Evolutionary conservation across 495 filamentous ascomycete species (phyloP), one percentile per base, ranked within the genome.

Genomic region (Podospora pseudopauciseta): DNA sequence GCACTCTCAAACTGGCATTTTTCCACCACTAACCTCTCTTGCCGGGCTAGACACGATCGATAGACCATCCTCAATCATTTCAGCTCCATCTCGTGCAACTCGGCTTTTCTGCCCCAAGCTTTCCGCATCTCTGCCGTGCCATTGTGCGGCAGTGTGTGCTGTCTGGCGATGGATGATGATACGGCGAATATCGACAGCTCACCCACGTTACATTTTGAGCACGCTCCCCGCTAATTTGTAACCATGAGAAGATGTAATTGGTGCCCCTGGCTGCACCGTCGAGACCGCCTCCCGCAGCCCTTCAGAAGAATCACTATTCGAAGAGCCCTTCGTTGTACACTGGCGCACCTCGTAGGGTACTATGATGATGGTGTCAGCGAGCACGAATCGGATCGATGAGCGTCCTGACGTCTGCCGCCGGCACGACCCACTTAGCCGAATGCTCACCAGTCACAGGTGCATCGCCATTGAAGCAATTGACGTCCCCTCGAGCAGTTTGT

Each of bases 211-310:
- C 39, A 49, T 49, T 16, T 11, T 49, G 39, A 49, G 9, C 39
- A 11, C 39, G 39, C 39, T 11, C 61, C 61, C 61, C 61, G 61
- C 61, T 16, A 63, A 63, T 63, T 44, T 44, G 61, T 63, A 34
- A 63, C 61, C 26, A 44, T 39, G 28, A 63, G 7, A 4, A 23
- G 28, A 4, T 63, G 39, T 49, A 49, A 49, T 49, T 49, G 39
- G 19, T 34, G 30, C 39, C 27, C 63, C 63, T 15, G 18, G 55
- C 20, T 53, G 23, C 64, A 44, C 30, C 53, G 54, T 66, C 30
- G 28, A 26, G 58, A 23, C 39, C 39, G 9, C 39, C 39, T 49
- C 39, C 39, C 39, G 39, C 39, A 49, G 39, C 39, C 39, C 39
- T 18, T 49, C 13, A 13, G 39, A 49, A 11, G 39, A 13, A 49